A percentile compares a stretch with the other conserved stretches of the same genome.
phyloP scores from a whole-genome alignment of 257 asterid genomes.

The Dorcoceras hygrometricum region DNA sequence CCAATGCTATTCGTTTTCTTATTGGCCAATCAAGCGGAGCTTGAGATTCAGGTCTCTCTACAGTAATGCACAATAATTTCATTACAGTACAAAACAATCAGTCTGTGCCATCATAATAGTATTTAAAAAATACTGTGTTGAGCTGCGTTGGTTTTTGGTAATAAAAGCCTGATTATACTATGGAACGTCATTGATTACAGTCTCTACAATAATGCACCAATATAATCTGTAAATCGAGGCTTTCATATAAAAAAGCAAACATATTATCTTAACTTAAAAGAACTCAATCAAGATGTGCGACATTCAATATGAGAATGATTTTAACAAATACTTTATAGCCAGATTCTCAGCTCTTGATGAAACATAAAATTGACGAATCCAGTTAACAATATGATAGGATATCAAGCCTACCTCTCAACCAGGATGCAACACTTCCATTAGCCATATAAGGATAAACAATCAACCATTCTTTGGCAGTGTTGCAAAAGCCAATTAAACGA shows the following conservation, averaged over 20 bases:
- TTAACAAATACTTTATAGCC: too few species aligned
- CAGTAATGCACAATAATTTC: not conserved
- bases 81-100: not conserved
- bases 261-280: too few species aligned
- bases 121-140: not conserved
- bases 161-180: too few species aligned
- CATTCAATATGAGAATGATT: too few species aligned
- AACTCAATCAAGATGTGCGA: too few species aligned
- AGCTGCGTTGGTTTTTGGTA: not conserved
- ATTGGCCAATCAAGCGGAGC: conserved; percentile 69
- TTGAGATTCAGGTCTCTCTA: conserved; percentile 32
- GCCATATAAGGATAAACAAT: conserved; percentile 34
- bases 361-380: too few species aligned
- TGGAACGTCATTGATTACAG: too few species aligned
- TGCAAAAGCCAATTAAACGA: conserved; percentile 32
- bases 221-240: not conserved
- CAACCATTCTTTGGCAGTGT: conserved; percentile 31
- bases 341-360: too few species aligned
- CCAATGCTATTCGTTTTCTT: conserved; percentile 72
- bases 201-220: too few species aligned
- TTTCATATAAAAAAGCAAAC: too few species aligned
- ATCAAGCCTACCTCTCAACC: conserved; percentile 29
- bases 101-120: too few species aligned
- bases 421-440: conserved; percentile 34
- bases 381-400: not conserved